phyloP scores from a whole-genome alignment of 73 alveolate species.

The Effrenium voratum region DNA sequence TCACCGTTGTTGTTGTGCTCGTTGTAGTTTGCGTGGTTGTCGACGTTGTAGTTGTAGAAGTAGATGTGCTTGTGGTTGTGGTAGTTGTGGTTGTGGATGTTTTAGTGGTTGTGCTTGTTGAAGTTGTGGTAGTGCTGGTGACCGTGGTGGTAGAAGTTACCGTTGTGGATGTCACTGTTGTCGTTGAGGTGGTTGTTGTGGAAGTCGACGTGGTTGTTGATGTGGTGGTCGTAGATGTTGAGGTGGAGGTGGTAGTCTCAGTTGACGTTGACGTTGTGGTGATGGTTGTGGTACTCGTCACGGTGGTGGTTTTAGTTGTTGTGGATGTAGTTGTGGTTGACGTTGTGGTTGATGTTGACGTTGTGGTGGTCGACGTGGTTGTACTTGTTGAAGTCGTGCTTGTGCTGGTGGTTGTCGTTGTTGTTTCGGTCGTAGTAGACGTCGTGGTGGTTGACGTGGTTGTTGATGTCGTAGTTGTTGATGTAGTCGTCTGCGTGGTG shows the following conservation, averaged over 20 bases:
- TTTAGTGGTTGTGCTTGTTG: not conserved
- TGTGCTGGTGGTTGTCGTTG: not conserved
- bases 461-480: conserved; percentile 1
- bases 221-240: not conserved
- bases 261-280: conserved; percentile 13
- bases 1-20: not conserved
- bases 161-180: not conserved
- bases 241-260: not conserved
- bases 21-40: not conserved
- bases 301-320: not conserved
- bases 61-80: not conserved
- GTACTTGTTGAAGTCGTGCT: not conserved
- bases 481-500: not conserved
- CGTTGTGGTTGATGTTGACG: not conserved
- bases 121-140: conserved; percentile 2
- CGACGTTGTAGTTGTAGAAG: conserved; percentile 8
- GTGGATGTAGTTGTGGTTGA: not conserved
- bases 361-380: not conserved
- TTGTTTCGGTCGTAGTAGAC: not conserved
- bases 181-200: not conserved
- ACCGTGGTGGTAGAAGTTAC: not conserved
- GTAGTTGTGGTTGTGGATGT: not conserved
- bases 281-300: not conserved
- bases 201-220: not conserved
- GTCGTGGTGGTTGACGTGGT: not conserved